Evolutionary conservation across 179 eudicot genomes (phyloP).

Genomic region (Gypsophila paniculata): DNA sequence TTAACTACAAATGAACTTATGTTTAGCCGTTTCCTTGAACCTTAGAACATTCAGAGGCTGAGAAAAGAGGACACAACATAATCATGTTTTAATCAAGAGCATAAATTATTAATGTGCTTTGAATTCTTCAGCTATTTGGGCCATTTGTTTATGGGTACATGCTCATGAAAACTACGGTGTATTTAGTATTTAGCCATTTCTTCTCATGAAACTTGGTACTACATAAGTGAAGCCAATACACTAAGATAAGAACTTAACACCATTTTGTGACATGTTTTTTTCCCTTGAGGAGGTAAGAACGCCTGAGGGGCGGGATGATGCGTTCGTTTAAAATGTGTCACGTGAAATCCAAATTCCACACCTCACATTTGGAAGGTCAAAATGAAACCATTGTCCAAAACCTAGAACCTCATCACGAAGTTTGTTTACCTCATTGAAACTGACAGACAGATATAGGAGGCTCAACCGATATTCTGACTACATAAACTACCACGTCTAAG

Average conservation of each 20-base stretch:
- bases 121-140: neutral
- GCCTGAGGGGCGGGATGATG: neutral
- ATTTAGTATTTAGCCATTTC: neutral
- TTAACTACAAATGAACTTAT: neutral
- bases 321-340: neutral
- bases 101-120: neutral
- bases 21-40: neutral
- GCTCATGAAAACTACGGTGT: too few relatives aligned
- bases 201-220: neutral
- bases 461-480: neutral
- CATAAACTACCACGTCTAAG: neutral
- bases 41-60: neutral
- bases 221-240: neutral
- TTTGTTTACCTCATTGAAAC: neutral
- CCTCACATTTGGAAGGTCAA: too few relatives aligned
- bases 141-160: too few relatives aligned
- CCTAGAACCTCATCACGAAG: neutral
- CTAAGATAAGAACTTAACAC: neutral
- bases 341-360: neutral
- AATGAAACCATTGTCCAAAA: neutral
- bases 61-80: neutral
- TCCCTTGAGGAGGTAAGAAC: neutral
- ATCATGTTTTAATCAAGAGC: neutral
- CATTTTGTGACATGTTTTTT: neutral
- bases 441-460: neutral